Percentiles rank a stretch among this genome's conserved stretches.
Evolutionary conservation across 1,139 yeast species (phyloP).

Genomic region (Debaryomyces udenii): DNA sequence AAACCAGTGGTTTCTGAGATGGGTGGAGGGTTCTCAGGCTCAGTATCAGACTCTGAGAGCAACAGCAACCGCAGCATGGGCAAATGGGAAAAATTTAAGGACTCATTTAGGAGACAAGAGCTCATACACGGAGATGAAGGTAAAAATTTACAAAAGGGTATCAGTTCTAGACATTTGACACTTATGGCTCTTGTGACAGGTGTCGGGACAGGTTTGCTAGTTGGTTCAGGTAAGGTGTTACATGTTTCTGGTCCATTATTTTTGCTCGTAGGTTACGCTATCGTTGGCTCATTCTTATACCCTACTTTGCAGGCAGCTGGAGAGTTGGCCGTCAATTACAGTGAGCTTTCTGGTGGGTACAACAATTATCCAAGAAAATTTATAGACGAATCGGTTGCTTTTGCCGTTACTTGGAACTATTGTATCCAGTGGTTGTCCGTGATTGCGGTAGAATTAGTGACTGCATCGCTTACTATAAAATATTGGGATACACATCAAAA

Average conservation of each 20-base stretch:
- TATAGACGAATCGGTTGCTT: conserved; percentile 40
- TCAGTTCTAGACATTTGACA: conserved; percentile 39
- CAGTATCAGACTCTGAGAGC: conserved; percentile 20
- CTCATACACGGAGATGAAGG: conserved; percentile 28
- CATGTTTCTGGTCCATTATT: conserved; percentile 41
- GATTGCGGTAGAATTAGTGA: conserved; percentile 44
- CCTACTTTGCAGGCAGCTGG: conserved; percentile 48
- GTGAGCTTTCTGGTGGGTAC: conserved; percentile 44
- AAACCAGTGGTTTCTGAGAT: conserved; percentile 23
- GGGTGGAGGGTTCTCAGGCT: conserved; percentile 15
- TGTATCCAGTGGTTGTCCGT: conserved; percentile 47
- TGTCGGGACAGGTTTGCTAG: conserved; percentile 46
- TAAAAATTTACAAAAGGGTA: conserved; percentile 34
- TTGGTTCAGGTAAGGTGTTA: conserved; percentile 39
- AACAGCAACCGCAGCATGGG: conserved; percentile 15
- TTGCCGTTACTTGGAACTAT: conserved; percentile 47
- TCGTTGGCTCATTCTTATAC: conserved; percentile 42
- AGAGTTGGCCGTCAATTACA: conserved; percentile 44
- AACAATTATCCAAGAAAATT: conserved; percentile 43
- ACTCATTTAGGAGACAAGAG: conserved; percentile 33
- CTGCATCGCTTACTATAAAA: conserved; percentile 42
- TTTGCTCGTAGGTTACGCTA: conserved; percentile 38
- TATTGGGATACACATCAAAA: conserved; percentile 29
- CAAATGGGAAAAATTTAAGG: conserved; percentile 30
- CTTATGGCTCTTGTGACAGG: conserved; percentile 44